These are phyloP conservation scores for Candida orba DNA, from an alignment of 805 yeast genomes.

Conservation along the genomic window DNA sequence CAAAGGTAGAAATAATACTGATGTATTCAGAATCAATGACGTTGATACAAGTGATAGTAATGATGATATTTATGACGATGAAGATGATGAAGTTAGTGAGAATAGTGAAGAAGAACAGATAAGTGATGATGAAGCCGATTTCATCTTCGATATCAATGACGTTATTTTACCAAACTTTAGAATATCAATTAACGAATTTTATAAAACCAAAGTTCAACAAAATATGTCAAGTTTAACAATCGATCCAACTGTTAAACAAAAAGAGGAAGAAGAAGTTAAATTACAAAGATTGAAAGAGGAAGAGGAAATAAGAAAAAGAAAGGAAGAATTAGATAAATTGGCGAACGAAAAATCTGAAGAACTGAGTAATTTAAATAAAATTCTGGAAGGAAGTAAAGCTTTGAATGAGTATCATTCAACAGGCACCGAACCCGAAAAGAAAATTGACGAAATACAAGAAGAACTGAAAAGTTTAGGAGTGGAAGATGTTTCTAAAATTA, in stretches of 20 bases:
- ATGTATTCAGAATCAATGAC: constrained; percentile 7
- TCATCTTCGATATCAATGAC: constrained; percentile 30
- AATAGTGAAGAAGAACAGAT: constrained; percentile 49
- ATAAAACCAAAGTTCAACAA: constrained; percentile 11
- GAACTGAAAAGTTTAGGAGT: constrained; percentile 33
- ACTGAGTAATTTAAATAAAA: constrained; percentile 43
- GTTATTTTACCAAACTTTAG: constrained; percentile 22
- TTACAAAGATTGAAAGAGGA: neutral
- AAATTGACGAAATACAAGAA: constrained; percentile 23
- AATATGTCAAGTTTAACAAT: constrained; percentile 6
- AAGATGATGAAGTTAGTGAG: constrained; percentile 21
- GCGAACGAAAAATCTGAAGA: constrained; percentile 7
- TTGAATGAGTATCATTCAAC: constrained; percentile 46
- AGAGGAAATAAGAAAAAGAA: constrained; percentile 3
- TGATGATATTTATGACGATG: constrained; percentile 12
- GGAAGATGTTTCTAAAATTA: constrained; percentile 28
- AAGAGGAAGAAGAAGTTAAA: neutral
- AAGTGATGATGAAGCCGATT: constrained; percentile 40
- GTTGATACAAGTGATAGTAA: constrained; percentile 17
- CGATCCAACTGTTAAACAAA: neutral
- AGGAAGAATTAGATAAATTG: constrained; percentile 6
- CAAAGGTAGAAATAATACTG: constrained; percentile 12
- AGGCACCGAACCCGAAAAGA: constrained; percentile 27
- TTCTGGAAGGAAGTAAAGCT: constrained; percentile 53
- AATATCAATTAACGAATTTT: constrained; percentile 29